Conservation (phyloP, 169 alveolate species). For the Cystoisospora suis region DNA sequence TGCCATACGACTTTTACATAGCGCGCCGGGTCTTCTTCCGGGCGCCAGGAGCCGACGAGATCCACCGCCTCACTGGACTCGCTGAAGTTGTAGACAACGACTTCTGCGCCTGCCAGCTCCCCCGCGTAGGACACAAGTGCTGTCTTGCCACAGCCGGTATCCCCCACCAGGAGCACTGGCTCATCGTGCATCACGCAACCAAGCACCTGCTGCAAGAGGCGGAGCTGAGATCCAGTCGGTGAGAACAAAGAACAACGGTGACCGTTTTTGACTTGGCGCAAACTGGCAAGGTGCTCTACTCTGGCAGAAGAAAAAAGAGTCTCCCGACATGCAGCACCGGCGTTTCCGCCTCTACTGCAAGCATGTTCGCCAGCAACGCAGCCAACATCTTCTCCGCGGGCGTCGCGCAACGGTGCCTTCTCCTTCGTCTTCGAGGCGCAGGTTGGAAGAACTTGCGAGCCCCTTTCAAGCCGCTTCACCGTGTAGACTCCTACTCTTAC, state of each 20-base stretch:
- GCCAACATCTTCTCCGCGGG: too few relatives aligned
- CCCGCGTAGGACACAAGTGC: conserved; percentile 93
- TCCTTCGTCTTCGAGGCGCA: too few relatives aligned
- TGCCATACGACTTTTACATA: not conserved
- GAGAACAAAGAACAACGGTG: conserved; percentile 42
- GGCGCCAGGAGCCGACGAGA: conserved; percentile 84
- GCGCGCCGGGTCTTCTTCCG: not conserved
- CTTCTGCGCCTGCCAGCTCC: conserved; percentile 81
- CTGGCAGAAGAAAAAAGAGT: too few relatives aligned
- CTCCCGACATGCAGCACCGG: too few relatives aligned
- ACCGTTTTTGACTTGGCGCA: too few relatives aligned
- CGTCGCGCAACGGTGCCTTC: too few relatives aligned
- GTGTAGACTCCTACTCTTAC: conserved; percentile 36
- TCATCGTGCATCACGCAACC: conserved; percentile 86
- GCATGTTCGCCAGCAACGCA: too few relatives aligned
- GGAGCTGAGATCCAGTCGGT: conserved; percentile 76
- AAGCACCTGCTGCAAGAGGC: conserved; percentile 83
- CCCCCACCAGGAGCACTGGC: conserved; percentile 97
- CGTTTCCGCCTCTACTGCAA: not conserved
- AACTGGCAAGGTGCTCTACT: too few relatives aligned
- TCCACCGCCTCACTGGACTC: conserved; percentile 92
- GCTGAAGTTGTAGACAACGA: conserved; percentile 92
- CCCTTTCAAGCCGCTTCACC: conserved; percentile 13
- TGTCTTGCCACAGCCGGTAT: conserved; percentile 99
- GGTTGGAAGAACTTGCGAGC: too few relatives aligned